phyloP scores from a whole-genome alignment of 2,329 filamentous ascomycete genomes.

The Xylaria sp. region DNA sequence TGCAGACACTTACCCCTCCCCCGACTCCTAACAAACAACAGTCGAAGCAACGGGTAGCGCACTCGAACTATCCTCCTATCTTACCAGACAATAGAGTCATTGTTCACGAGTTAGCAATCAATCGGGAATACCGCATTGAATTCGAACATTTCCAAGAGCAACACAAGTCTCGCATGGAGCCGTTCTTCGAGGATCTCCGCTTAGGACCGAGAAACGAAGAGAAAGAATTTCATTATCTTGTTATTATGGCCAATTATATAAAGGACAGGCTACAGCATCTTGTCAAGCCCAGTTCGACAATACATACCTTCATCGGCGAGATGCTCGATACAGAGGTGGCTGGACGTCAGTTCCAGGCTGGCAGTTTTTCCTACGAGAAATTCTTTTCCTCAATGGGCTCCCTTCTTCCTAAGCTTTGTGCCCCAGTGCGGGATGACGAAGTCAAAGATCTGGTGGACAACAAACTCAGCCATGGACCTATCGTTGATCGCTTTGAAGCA shows the following conservation, averaged over 20 bases:
- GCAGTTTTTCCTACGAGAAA: constrained; percentile 82
- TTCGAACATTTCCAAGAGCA: constrained; percentile 68
- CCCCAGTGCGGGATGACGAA: constrained; percentile 81
- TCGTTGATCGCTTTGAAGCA: constrained; percentile 81
- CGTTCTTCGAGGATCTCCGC: constrained; percentile 67
- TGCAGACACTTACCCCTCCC: constrained; percentile 66
- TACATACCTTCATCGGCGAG: constrained; percentile 80
- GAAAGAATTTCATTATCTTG: constrained; percentile 74
- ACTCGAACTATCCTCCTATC: constrained; percentile 61
- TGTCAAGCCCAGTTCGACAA: constrained; percentile 75
- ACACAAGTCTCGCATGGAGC: constrained; percentile 61
- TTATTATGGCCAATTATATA: constrained; percentile 77
- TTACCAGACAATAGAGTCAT: constrained; percentile 79
- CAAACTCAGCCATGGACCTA: constrained; percentile 68
- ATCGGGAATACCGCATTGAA: constrained; percentile 80
- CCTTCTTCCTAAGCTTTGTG: constrained; percentile 81
- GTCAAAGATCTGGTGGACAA: constrained; percentile 75
- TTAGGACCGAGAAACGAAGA: constrained; percentile 74
- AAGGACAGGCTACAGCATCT: constrained; percentile 78
- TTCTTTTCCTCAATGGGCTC: constrained; percentile 82
- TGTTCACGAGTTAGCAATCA: constrained; percentile 83
- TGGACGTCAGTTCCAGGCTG: constrained; percentile 73
- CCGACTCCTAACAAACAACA: constrained; percentile 59
- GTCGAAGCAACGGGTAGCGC: constrained; percentile 52
- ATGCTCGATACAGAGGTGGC: constrained; percentile 79